Base-by-base conservation (phyloP, 2,329 filamentous ascomycete species). In the Fusarium sp. region DNA sequence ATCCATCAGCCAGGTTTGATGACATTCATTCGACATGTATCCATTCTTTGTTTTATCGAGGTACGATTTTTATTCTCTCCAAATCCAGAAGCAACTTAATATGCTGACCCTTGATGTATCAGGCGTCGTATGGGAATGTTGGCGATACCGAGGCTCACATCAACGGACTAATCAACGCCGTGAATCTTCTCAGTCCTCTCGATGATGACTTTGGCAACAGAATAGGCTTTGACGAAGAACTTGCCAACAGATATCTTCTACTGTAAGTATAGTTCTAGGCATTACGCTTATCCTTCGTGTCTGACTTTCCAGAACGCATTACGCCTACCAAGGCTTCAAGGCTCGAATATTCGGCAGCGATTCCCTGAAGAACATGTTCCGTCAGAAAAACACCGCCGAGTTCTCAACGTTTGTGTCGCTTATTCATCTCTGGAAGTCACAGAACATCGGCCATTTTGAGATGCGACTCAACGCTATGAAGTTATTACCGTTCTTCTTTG, bases 231-330 rank as follows among this genome's bases (percentile, higher is more conserved):
- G 69, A 72, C 1, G 64, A 74, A 3, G 72, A 74, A n/a, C 61
- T 74, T 6, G 61, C 67, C 0, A 67, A 73, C 13, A 62, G 72
- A 1, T 74, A 73, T 42, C 42, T 74, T 1, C 50, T 74, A 6
- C 13, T 73, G 72, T 74, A 10, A 45, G 69, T 44, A 4, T 11
- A 23, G 23, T 23, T 23, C 23, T 23, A 6, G 23, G 23, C 23
- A 23, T 23, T 23, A 23, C 23, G 23, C 23, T 0, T 8, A 30
- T 2, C 9, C 15, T 8, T 4, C 0, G 10, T 13, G 5, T 3
- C 65, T 72, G 4, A 72, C 9, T 2, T 4, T 0, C 4, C 3
- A 73, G 71, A 3, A 65, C 70, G 2, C 66, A 70, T 9, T 67
- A 71, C 7, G 62, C 57, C 4, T 40, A 74, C 3, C 59, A 73